Conservation (phyloP, 2,329 filamentous ascomycete genomes). For the Neurospora sp. region DNA sequence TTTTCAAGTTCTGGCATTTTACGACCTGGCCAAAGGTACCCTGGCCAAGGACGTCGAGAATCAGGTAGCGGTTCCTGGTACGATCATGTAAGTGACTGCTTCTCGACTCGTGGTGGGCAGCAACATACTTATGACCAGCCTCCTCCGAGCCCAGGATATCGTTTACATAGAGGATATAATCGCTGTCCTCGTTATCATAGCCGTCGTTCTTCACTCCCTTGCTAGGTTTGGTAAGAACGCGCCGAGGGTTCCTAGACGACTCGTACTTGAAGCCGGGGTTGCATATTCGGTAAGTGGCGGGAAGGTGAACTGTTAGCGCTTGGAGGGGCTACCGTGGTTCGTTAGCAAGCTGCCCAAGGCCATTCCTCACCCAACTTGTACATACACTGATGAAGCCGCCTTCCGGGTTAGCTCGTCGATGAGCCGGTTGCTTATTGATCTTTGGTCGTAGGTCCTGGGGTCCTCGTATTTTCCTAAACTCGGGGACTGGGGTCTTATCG, state of each 20-base stretch:
- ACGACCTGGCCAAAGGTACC: slow-evolving; percentile 98
- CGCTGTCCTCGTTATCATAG: slow-evolving; percentile 97
- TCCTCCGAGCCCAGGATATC: slow-evolving; percentile 97
- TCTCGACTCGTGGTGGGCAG: slow-evolving; percentile 1
- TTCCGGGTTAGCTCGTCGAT: slow-evolving; percentile 88
- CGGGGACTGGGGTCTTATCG: slow-evolving; percentile 63
- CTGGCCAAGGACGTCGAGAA: slow-evolving; percentile 91
- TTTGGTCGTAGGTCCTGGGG: slow-evolving; percentile 69
- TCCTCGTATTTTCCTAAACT: slow-evolving; percentile 71
- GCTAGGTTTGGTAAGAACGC: slow-evolving; percentile 95
- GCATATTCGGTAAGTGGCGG: slow-evolving; percentile 94
- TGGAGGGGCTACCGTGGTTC: slow-evolving; percentile 62
- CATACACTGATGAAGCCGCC: slow-evolving; percentile 95
- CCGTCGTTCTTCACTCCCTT: slow-evolving; percentile 98
- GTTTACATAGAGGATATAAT: slow-evolving; percentile 98
- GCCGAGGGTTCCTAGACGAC: slow-evolving; percentile 87
- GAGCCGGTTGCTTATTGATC: slow-evolving; percentile 79
- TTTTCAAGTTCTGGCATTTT: slow-evolving; percentile 97
- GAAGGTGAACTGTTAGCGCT: slow-evolving; percentile 86
- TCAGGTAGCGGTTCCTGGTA: slow-evolving; percentile 81
- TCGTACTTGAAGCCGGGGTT: slow-evolving; percentile 98
- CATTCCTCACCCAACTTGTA: slow-evolving; percentile 5
- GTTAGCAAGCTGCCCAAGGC: slow-evolving; percentile 4
- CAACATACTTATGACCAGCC: slow-evolving; percentile 81
- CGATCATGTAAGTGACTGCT: slow-evolving; percentile 8